A percentile compares a stretch with the other conserved stretches of the same genome.
phyloP scores from a whole-genome alignment of 306 rosid species.

The Prunus davidiana region DNA sequence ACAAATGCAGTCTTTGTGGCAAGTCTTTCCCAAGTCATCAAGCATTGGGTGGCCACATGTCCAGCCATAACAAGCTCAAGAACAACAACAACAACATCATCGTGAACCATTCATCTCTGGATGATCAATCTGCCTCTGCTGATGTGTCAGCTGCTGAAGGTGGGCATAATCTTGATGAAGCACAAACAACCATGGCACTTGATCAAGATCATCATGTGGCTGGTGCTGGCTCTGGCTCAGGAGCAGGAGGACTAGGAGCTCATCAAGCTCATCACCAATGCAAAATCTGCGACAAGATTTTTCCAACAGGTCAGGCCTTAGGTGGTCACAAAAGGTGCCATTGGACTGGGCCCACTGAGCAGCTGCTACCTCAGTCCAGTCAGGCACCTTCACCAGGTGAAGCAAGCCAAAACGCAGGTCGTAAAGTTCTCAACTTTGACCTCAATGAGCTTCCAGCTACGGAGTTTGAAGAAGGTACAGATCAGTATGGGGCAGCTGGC shows the following conservation, averaged over 20 bases:
- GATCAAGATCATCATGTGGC: neutral
- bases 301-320: constrained; percentile 23
- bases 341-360: constrained; percentile 6
- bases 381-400: neutral
- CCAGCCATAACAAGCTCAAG: constrained; percentile 30
- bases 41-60: constrained; percentile 52
- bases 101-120: neutral
- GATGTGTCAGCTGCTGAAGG: neutral
- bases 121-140: constrained; percentile 11
- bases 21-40: constrained; percentile 33
- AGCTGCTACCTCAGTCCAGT: constrained; percentile 2
- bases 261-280: constrained; percentile 3
- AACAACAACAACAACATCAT: neutral
- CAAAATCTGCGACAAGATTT: constrained; percentile 12
- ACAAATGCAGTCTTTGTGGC: constrained; percentile 34
- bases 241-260: neutral
- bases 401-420: too few relatives aligned
- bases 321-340: constrained; percentile 33
- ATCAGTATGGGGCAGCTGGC: constrained; percentile 5
- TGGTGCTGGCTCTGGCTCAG: neutral
- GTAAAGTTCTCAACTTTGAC: constrained; percentile 30
- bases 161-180: neutral
- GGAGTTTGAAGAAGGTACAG: constrained; percentile 25
- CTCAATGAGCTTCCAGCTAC: constrained; percentile 45
- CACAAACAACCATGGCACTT: neutral